Base-by-base conservation (phyloP, 306 rosid species). In the Cotoneaster glaucophyllus region DNA sequence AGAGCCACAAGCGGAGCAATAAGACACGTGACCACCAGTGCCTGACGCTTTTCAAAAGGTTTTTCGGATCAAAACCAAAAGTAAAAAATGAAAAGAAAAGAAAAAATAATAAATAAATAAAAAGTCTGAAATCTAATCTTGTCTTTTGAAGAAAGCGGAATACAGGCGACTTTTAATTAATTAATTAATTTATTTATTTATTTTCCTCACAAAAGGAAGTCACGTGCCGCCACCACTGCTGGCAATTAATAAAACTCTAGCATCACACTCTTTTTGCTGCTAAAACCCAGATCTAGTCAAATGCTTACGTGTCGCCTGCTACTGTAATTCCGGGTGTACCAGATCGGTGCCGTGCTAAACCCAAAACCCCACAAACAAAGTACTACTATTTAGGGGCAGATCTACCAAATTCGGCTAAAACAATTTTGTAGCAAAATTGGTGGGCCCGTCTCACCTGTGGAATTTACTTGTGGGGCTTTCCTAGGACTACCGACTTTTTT, bases 21-120 rank as follows among this genome's bases (percentile, higher is more conserved):
- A 75, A 68, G 86, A 80, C 84, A 77, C 84, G 74, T 58, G 85
- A 81, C 52, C 32, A 75, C 83, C 82, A 77, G 75, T 82, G 84
- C n/a, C 69, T 3, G 72, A 62, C 79, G 77, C 87, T 84, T 62
- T 84, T 25, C 4, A 74, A 70, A 68, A 54, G 58, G 65, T 2
- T 8, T 56, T n/a, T 50, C 4, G 57, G 8, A 69, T 48, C 73
- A 37, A 78, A 78, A 69, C 37, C 21, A 26, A 58, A 50, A 50
- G 6, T 57, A n/a, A 57, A 54, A 21, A 2, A 54, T 21, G 4
- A 18, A 54, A 21, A 54, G 11, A 54, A 54, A 56, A 52, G 0
- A 53, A 45, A 3, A 45, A 37, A 5, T 2, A 48, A 48, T 15
- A 48, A 48, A 48, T 48, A 48, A 15, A 15, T 4, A 48, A 15